phyloP scores from a whole-genome alignment of 2,329 filamentous ascomycete species.

The Didymella segeticola region DNA sequence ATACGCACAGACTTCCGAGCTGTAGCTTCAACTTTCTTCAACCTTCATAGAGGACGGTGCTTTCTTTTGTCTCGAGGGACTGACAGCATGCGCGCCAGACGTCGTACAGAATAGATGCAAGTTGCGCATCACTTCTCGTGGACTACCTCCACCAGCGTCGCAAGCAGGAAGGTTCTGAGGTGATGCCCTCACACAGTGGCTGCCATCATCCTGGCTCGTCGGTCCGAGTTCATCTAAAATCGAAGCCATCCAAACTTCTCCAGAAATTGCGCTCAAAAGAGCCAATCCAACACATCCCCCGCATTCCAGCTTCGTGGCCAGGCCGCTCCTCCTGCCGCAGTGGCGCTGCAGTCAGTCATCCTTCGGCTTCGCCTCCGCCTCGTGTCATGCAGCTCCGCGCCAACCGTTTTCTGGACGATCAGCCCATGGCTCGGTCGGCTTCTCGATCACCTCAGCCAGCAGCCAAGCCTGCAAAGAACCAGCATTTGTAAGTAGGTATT shows the following conservation, averaged over 20 bases:
- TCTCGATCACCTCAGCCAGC: conserved; percentile 6
- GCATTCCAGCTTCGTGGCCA: conserved; percentile 12
- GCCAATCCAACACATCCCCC: conserved; percentile 18
- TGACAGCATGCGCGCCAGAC: conserved; percentile 8
- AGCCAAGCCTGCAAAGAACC: neutral
- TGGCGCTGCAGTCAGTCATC: conserved; percentile 1
- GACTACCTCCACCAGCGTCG: neutral
- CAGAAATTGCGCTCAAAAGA: neutral
- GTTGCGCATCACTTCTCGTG: too few relatives aligned
- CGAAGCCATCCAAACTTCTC: neutral
- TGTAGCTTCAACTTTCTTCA: conserved; percentile 9
- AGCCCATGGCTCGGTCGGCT: neutral
- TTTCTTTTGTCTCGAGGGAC: neutral
- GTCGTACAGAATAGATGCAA: neutral
- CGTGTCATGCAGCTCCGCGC: conserved; percentile 5
- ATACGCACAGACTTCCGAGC: conserved; percentile 10
- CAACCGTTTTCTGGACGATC: conserved; percentile 3
- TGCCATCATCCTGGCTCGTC: conserved; percentile 3
- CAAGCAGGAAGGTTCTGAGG: neutral
- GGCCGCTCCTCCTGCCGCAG: conserved; percentile 13
- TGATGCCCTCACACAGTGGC: neutral
- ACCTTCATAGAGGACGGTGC: neutral
- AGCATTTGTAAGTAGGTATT: too few relatives aligned
- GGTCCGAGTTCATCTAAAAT: conserved; percentile 14
- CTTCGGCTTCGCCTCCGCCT: conserved; percentile 8